phyloP scores from a whole-genome alignment of 768 basidiomycete species.

The Lactifluus echinatus region DNA sequence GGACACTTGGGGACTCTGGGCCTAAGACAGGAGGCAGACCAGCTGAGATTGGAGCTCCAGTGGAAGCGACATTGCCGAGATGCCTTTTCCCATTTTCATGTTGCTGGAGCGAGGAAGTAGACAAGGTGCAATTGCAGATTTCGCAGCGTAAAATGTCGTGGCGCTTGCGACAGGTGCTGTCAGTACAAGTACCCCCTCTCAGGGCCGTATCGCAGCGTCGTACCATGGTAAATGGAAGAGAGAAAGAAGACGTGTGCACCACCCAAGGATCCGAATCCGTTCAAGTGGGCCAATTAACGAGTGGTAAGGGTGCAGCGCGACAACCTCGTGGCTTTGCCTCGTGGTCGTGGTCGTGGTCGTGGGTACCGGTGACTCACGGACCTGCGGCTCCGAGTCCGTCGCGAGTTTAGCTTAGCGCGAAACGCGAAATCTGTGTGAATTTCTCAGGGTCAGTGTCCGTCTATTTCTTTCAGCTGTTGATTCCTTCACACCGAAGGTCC shows the following conservation, averaged over 20 bases:
- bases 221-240: constrained; percentile 7
- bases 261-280: background rate
- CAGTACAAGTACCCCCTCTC: constrained; percentile 17
- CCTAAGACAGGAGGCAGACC: background rate
- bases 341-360: no score
- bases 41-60: background rate
- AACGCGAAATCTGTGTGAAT: no score
- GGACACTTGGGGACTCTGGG: background rate
- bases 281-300: no score
- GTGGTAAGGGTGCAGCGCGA: no score
- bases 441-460: no score
- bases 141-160: constrained; percentile 24
- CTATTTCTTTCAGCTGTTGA: no score
- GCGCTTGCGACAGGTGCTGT: constrained; percentile 9
- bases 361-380: no score
- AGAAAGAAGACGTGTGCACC: background rate
- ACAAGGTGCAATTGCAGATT: constrained; percentile 16
- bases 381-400: no score
- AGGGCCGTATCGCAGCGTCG: constrained; percentile 2
- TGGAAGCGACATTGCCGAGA: background rate
- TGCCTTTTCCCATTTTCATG: constrained; percentile 1
- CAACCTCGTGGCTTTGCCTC: no score
- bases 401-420: no score
- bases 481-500: no score
- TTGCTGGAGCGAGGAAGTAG: background rate